Evolutionary conservation across 2,329 filamentous ascomycete species (phyloP), one percentile per base, ranked within the genome.

Genomic region (Xylaria multiplex): DNA sequence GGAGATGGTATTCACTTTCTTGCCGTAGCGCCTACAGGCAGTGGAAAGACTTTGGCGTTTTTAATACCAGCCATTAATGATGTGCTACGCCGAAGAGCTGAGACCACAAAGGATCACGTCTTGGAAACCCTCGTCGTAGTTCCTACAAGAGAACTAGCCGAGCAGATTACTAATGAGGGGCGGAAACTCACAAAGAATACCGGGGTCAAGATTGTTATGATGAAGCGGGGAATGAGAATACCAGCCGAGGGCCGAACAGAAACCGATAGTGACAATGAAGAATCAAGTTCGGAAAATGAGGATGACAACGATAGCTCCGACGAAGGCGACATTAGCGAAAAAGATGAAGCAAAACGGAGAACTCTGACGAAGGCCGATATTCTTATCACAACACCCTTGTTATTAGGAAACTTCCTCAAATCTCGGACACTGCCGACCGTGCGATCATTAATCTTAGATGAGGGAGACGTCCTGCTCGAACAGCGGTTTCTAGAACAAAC

Each of bases 31-130:
- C 96, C 96, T 1, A 99, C 96, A 0, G 96, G 96, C 27, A 98
- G 95, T 77, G 96, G 96, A 50, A 99, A 99, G 83, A 99, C 96
- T 0, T 83, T 99, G 69, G 93, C 93, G 19, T 99, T 97, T 74
- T 80, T 98, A 73, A 91, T 99, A 48, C 94, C 95, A 0, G 85
- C 93, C 2, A 89, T 99, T 72, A 91, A 97, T 75, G 86, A 87
- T 52, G 89, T 97, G 48, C 82, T 92, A 71, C 83, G 85, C 67
- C 80, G 86, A 59, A 80, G 85, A 48, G 82, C 84, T 0, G 80
- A 83, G 45, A 79, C 83, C 52, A 54, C 70, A 57, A 75, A 85
- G 62, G 78, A 82, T 3, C 85, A 88, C 68, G 79, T 84, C 11
- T 80, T 93, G 8, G 85, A 90, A 73, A 87, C 89, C 0, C 80